A percentile compares a stretch with the other conserved stretches of the same genome.
Conservation (phyloP, 2,329 filamentous ascomycete genomes). For the Hypomyces perniciosus region DNA sequence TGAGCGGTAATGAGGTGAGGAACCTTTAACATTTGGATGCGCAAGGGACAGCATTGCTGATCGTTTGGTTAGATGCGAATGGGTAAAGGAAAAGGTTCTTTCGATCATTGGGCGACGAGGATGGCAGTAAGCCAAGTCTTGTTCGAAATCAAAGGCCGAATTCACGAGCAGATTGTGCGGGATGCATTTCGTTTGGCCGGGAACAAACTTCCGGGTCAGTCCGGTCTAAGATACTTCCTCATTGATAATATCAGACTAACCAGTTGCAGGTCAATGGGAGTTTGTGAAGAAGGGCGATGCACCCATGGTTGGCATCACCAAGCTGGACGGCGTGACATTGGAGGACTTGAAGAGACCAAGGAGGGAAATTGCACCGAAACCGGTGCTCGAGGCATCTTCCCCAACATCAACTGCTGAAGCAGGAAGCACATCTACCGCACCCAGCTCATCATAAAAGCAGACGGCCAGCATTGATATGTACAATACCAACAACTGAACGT, state of each 20-base stretch:
- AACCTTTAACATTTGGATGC: background rate
- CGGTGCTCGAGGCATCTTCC: constrained; percentile 29
- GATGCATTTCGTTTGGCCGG: constrained; percentile 93
- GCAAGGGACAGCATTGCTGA: background rate
- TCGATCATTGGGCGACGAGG: constrained; percentile 92
- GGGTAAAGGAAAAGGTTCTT: constrained; percentile 97
- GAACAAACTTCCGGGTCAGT: constrained; percentile 85
- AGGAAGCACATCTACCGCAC: constrained; percentile 29
- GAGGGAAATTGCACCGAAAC: constrained; percentile 51
- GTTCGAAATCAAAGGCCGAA: constrained; percentile 83
- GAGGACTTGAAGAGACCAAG: constrained; percentile 79
- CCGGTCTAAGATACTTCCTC: background rate
- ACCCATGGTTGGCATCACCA: constrained; percentile 86
- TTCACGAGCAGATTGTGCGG: constrained; percentile 90
- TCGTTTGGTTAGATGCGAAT: constrained; percentile 64
- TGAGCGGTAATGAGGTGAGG: constrained; percentile 82
- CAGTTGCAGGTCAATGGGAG: constrained; percentile 65
- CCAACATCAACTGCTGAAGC: constrained; percentile 28
- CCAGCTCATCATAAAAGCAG: constrained; percentile 20
- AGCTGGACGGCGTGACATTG: constrained; percentile 76
- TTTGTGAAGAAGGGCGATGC: constrained; percentile 91
- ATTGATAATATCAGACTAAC: constrained; percentile 17
- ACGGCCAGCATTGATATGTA: constrained; percentile 18
- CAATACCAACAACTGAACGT: constrained; percentile 17
- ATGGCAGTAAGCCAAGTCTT: constrained; percentile 86